phyloP scores from a whole-genome alignment of 2,329 filamentous ascomycete genomes.

The Aspergillus felis region DNA sequence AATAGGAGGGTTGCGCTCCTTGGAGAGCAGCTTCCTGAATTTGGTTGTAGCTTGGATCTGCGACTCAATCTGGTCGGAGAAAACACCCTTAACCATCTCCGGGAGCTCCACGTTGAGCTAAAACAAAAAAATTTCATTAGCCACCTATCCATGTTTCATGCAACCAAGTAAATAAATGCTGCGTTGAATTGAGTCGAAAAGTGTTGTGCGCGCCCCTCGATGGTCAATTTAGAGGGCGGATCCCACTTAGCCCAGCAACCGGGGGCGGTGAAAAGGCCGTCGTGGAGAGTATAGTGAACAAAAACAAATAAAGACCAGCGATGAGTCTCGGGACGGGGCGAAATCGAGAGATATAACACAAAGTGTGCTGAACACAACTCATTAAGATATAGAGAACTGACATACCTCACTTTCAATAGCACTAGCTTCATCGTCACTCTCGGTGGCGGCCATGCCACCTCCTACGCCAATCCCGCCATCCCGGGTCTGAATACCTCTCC shows the following conservation, averaged over 20 bases:
- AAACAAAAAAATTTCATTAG: constrained; percentile 19
- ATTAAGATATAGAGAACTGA: constrained; percentile 21
- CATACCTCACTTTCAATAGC: constrained; percentile 95
- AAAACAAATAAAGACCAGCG: constrained; percentile 23
- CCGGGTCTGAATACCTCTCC: constrained; percentile 83
- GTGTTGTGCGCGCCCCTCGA: constrained; percentile 2
- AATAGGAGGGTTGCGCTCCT: constrained; percentile 98
- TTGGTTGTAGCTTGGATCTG: constrained; percentile 98
- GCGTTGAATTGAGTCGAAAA: neutral
- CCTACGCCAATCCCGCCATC: constrained; percentile 57
- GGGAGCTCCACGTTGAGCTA: constrained; percentile 97
- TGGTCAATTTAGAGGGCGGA: neutral
- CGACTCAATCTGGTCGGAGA: constrained; percentile 96
- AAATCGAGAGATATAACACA: constrained; percentile 1
- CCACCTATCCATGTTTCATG: constrained; percentile 3
- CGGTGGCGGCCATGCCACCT: constrained; percentile 72
- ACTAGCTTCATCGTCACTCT: constrained; percentile 95
- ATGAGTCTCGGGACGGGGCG: neutral
- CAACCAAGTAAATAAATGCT: neutral
- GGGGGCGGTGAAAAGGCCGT: constrained; percentile 34
- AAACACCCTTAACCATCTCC: constrained; percentile 95
- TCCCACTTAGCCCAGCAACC: constrained; percentile 12
- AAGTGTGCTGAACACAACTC: constrained; percentile 9
- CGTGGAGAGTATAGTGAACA: constrained; percentile 18
- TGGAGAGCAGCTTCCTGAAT: constrained; percentile 95